Conservation (phyloP, 169 alveolate genomes). For the Plasmodium gallinaceum region DNA sequence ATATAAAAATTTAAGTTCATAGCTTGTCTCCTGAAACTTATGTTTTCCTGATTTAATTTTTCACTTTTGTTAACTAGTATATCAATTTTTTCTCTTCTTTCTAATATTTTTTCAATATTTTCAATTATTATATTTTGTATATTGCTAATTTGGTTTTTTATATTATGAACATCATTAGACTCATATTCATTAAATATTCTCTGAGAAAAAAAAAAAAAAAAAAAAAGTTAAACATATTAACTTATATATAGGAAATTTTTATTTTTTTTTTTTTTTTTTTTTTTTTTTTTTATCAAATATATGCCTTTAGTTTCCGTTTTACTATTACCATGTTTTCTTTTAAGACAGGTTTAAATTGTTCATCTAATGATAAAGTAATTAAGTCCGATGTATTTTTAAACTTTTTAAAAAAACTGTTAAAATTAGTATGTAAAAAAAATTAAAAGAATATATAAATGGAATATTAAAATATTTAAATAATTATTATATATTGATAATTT, state of each 20-base stretch:
- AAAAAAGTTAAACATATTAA: not conserved
- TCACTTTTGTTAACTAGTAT: slow-evolving; percentile 74
- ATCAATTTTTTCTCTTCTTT: slow-evolving; percentile 71
- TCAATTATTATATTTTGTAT: slow-evolving; percentile 72
- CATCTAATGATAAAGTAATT: slow-evolving; percentile 70
- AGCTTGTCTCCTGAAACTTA: slow-evolving; percentile 68
- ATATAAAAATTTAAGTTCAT: slow-evolving; percentile 60
- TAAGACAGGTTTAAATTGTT: slow-evolving; percentile 67
- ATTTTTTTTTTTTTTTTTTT: not conserved
- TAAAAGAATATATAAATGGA: not conserved
- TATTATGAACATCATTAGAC: slow-evolving; percentile 67
- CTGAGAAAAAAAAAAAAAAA: slow-evolving; percentile 12
- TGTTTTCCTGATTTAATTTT: slow-evolving; percentile 62
- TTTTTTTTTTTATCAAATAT: not conserved
- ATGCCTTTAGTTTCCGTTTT: not conserved
- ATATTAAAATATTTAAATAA: not conserved
- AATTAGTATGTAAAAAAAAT: not conserved
- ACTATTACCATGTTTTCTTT: slow-evolving; percentile 68
- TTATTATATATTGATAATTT: not conserved
- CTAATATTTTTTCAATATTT: slow-evolving; percentile 72
- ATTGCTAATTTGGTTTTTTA: slow-evolving; percentile 64
- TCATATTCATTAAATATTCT: slow-evolving; percentile 60
- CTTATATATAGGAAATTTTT: not conserved
- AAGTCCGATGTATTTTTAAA: slow-evolving; percentile 60
- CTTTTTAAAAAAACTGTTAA: slow-evolving; percentile 62